Evolutionary conservation across 331 rosid genomes (phyloP).

Genomic region (Malus hybrid): DNA sequence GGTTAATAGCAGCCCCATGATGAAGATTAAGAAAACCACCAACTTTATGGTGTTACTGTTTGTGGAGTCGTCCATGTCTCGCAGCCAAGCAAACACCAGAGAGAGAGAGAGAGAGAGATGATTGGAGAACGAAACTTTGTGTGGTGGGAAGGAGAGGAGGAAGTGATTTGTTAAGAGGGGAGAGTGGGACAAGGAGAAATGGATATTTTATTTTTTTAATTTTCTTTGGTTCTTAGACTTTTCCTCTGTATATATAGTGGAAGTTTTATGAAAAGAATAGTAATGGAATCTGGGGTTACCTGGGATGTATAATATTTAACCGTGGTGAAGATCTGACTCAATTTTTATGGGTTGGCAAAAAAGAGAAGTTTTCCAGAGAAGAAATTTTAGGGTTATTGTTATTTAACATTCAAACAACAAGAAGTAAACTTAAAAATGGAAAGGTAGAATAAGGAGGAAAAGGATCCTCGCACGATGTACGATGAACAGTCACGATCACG

Average conservation of each 20-base stretch:
- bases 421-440: not conserved
- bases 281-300: not conserved
- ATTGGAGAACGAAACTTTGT: not conserved
- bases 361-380: not conserved
- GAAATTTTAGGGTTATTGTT: not conserved
- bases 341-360: not conserved
- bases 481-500: too few relatives aligned
- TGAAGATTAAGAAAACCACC: not conserved
- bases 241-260: not conserved
- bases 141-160: conserved; percentile 17
- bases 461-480: too few relatives aligned
- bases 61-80: conserved; percentile 3
- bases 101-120: not conserved
- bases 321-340: not conserved
- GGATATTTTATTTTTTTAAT: not conserved
- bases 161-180: not conserved
- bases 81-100: not conserved
- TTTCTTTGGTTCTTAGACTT: not conserved
- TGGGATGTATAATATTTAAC: not conserved
- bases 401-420: not conserved
- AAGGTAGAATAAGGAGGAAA: not conserved
- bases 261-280: not conserved
- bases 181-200: not conserved
- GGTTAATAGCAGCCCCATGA: not conserved
- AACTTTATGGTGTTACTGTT: not conserved